Conservation (phyloP, 106 monocot species). For the Phalaenopsis equestris region DNA sequence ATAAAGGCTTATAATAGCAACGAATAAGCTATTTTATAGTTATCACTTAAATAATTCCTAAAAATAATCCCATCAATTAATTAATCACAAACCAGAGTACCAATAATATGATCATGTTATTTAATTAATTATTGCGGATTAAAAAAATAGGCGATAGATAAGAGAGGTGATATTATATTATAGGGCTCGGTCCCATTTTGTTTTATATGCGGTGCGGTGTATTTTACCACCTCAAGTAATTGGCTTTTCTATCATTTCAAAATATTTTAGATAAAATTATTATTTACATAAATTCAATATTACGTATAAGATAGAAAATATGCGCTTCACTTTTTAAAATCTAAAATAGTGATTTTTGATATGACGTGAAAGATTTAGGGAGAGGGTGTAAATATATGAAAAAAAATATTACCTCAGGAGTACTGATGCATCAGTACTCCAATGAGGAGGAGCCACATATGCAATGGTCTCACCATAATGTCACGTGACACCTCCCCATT, state of each 20-base stretch:
- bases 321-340: no score
- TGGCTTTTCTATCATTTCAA: background rate
- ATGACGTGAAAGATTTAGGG: no score
- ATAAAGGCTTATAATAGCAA: background rate
- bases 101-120: background rate
- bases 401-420: no score
- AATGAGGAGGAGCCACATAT: no score
- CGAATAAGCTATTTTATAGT: background rate
- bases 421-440: no score
- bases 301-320: no score
- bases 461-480: no score
- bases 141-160: background rate
- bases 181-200: background rate
- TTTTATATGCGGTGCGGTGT: background rate
- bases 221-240: background rate
- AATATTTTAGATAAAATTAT: background rate
- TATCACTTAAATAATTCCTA: background rate
- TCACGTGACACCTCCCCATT: no score
- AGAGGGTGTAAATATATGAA: no score
- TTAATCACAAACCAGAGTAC: background rate
- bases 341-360: no score
- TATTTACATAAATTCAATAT: no score
- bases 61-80: background rate
- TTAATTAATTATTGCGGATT: background rate
- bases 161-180: no score